Conservation (phyloP, 176 grass and related monocot species). For the Puccinellia tenuiflora region DNA sequence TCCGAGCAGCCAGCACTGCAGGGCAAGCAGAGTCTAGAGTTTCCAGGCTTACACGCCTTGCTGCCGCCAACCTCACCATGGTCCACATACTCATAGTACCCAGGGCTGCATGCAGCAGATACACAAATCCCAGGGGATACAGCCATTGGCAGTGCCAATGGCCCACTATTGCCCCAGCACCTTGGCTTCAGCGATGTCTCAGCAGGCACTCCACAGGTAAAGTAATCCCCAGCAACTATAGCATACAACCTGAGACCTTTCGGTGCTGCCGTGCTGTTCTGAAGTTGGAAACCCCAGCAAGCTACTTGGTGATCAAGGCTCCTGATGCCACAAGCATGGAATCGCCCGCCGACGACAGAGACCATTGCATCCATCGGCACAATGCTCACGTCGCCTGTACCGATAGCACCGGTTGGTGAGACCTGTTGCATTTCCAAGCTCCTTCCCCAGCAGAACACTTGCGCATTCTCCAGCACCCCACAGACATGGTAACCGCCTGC, state of each 20-base stretch:
- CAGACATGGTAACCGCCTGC: slow-evolving; percentile 93
- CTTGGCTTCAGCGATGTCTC: slow-evolving; percentile 54
- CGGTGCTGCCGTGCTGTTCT: slow-evolving; percentile 62
- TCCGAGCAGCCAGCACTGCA: slow-evolving; percentile 67
- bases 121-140: slow-evolving; percentile 89
- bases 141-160: slow-evolving; percentile 76
- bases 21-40: slow-evolving; percentile 89
- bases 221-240: slow-evolving; percentile 89
- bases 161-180: slow-evolving; percentile 87
- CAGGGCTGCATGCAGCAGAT: slow-evolving; percentile 52
- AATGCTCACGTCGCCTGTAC: slow-evolving; percentile 74
- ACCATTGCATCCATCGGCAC: slow-evolving; percentile 96
- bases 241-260: slow-evolving; percentile 62
- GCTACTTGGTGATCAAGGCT: slow-evolving; percentile 73
- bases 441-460: slow-evolving; percentile 90
- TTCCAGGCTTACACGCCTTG: slow-evolving; percentile 66
- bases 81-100: slow-evolving; percentile 68
- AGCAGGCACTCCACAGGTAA: slow-evolving; percentile 77
- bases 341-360: slow-evolving; percentile 73
- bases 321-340: slow-evolving; percentile 95
- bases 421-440: slow-evolving; percentile 84
- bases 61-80: slow-evolving; percentile 30
- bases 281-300: slow-evolving; percentile 93
- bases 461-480: slow-evolving; percentile 81
- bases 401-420: slow-evolving; percentile 45